Percentiles rank a stretch among this genome's conserved stretches.
Conservation (phyloP, 2,329 filamentous ascomycete genomes). For the Fusarium pilosicola region DNA sequence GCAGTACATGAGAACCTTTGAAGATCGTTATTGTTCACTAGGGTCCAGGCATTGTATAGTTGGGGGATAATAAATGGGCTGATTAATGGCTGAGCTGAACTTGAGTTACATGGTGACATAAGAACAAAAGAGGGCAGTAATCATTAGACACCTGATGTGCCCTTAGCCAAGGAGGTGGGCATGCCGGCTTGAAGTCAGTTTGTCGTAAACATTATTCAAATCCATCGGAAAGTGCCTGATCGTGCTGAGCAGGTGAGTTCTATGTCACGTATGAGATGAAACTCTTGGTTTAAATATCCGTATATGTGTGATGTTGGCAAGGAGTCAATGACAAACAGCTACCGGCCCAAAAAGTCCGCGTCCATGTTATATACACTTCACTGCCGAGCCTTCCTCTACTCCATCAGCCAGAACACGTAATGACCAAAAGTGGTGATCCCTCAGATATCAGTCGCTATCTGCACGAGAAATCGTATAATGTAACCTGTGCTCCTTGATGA, state of each 20-base stretch:
- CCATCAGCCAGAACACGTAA: rapidly evolving
- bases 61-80: background rate
- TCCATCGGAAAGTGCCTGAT: too few relatives aligned
- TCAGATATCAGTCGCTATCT: background rate
- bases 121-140: too few relatives aligned
- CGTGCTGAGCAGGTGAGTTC: too few relatives aligned
- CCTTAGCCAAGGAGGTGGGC: too few relatives aligned
- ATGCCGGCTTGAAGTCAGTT: too few relatives aligned
- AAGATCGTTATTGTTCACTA: background rate
- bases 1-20: background rate
- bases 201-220: too few relatives aligned
- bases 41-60: rapidly evolving
- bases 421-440: rapidly evolving
- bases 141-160: too few relatives aligned
- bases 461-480: background rate
- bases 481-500: background rate
- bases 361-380: background rate
- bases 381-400: rapidly evolving
- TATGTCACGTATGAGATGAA: too few relatives aligned
- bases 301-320: rapidly evolving
- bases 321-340: background rate
- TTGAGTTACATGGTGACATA: rapidly evolving
- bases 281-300: too few relatives aligned
- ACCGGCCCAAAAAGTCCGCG: rapidly evolving
- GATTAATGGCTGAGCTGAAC: background rate